Base-by-base conservation (phyloP, 192 early-diverging fungal species). In the Powellomyces hirtus region DNA sequence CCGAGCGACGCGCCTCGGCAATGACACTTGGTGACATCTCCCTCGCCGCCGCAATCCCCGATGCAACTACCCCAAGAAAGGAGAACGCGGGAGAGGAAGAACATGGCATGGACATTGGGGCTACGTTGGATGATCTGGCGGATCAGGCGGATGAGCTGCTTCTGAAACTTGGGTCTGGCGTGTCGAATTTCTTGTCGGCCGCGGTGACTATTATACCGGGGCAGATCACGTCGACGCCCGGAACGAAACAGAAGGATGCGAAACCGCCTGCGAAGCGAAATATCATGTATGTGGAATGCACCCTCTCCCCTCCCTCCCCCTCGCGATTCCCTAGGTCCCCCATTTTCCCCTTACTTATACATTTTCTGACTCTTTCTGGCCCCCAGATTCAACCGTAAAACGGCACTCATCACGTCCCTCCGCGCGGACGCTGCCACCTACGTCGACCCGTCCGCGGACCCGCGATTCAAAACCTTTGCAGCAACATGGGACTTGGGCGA, bases 321-420 rank as follows among this genome's bases (percentile, higher is more conserved):
- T n/a, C n/a, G n/a, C n/a, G n/a, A n/a, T n/a, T n/a, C n/a, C n/a
- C n/a, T n/a, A n/a, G n/a, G n/a, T n/a, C n/a, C n/a, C n/a, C n/a
- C n/a, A n/a, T n/a, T n/a, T n/a, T n/a, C n/a, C n/a, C n/a, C n/a
- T n/a, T n/a, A n/a, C n/a, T n/a, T n/a, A n/a, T n/a, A n/a, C n/a
- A n/a, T n/a, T n/a, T n/a, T n/a, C n/a, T n/a, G n/a, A n/a, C n/a
- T n/a, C n/a, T n/a, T n/a, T n/a, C n/a, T n/a, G n/a, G n/a, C n/a
- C n/a, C n/a, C n/a, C 51, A 76, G 67, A 31, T 77, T 62, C 69
- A 70, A 74, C 57, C 73, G 77, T 22, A 74, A 72, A 44, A 52
- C 77, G 37, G 77, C 77, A 0, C 59, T 58, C 20, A 29, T 73
- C 35, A 30, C 72, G 35, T 16, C 75, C 0, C 31, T 78, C 10